Evolutionary conservation across 371 early-diverging fungal genomes (phyloP).

Genomic region (Mortierella sp.): DNA sequence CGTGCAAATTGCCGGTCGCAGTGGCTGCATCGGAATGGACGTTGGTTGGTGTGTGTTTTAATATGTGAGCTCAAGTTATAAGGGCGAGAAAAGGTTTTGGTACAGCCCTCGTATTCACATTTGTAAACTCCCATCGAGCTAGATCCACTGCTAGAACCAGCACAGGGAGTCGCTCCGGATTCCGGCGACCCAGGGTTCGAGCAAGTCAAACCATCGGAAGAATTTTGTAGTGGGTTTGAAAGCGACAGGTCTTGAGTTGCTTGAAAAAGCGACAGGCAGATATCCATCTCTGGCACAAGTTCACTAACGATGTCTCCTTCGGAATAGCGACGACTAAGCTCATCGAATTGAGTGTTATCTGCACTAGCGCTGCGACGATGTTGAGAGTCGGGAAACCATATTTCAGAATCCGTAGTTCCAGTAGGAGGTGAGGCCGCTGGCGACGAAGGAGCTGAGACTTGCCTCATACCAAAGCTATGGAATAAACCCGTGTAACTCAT

Average conservation of each 20-base stretch:
- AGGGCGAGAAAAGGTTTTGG: constrained; percentile 74
- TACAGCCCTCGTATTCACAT: constrained; percentile 73
- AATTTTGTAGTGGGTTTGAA: neutral
- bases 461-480: constrained; percentile 2
- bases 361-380: constrained; percentile 46
- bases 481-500: neutral
- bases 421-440: constrained; percentile 17
- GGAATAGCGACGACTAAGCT: constrained; percentile 29
- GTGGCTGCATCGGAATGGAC: constrained; percentile 73
- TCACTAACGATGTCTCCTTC: constrained; percentile 29
- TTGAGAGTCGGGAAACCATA: constrained; percentile 19
- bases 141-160: neutral
- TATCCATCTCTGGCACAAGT: constrained; percentile 20
- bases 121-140: constrained; percentile 28
- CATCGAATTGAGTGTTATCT: constrained; percentile 9
- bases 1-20: constrained; percentile 77
- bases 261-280: constrained; percentile 1
- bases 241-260: neutral
- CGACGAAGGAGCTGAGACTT: constrained; percentile 42
- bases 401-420: neutral
- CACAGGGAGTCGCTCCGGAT: neutral
- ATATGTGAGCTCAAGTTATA: constrained; percentile 82
- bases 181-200: neutral
- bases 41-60: constrained; percentile 74
- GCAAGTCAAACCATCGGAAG: neutral